Evolutionary conservation across 2,329 filamentous ascomycete genomes (phyloP), one percentile per base, ranked within the genome.

Genomic region (Cryphonectria parasitica): DNA sequence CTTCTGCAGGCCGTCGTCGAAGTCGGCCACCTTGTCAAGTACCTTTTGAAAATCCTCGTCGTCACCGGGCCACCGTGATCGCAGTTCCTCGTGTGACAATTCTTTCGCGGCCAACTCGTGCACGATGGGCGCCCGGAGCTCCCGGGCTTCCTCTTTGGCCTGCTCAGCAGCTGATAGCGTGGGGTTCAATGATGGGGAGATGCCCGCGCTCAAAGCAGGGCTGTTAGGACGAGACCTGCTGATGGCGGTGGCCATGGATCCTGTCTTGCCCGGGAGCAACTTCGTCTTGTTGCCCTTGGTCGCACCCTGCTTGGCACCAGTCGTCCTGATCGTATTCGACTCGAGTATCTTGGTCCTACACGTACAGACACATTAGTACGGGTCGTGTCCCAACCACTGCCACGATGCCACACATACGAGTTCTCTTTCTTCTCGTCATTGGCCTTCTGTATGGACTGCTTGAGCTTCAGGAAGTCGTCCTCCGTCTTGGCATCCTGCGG

Each of bases 61-160:
- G 11, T 83, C 81, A 64, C 86, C 85, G 0, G 83, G 78, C 83
- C 86, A 89, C 66, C 84, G 85, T 63, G 80, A 78, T 68, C 81
- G 78, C 2, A 91, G 77, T 66, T 86, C 82, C 10, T 85, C 82
- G 28, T 84, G 84, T 0, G 84, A 78, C 73, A 84, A 83, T 19
- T 89, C 85, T 70, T 83, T 80, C 8, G 86, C 83, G 43, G 89
- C 89, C 28, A 91, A 79, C 74, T 90, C 86, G 77, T 91, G 89
- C 39, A 91, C 87, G 28, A 91, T 80, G 34, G 85, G 82, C 34
- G 80, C 80, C 4, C 79, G 77, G 19, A 81, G 69, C 78, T 82
- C 75, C 84, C 82, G 78, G 3, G 73, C 71, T 72, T 84, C 83
- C 66, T 85, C 86, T 77, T 88, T 88, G 56, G 85, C 79, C 73